These are phyloP conservation scores for Xerocomellus chrysenteron DNA, from an alignment of 768 basidiomycete species.

Conservation along the genomic window DNA sequence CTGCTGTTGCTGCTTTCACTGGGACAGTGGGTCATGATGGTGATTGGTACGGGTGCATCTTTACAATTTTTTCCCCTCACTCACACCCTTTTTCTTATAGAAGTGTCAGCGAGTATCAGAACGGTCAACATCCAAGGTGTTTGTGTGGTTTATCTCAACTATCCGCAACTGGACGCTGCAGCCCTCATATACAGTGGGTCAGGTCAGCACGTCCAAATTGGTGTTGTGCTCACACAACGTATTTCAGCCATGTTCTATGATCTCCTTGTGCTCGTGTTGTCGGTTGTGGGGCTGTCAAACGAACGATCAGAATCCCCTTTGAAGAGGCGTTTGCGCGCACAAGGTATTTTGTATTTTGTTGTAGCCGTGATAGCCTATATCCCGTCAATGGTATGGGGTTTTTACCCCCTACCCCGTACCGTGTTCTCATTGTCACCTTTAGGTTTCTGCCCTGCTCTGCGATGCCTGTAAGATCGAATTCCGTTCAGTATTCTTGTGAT, in stretches of 20 bases:
- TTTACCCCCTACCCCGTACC: neutral
- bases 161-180: neutral
- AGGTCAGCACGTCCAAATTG: neutral
- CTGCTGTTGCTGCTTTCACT: conserved; percentile 14
- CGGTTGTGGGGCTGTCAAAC: conserved; percentile 13
- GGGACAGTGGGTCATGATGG: conserved; percentile 21
- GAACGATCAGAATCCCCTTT: conserved; percentile 11
- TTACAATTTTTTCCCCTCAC: neutral
- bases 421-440: neutral
- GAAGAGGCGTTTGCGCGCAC: conserved; percentile 13
- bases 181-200: conserved; percentile 17
- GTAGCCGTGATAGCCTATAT: conserved; percentile 16
- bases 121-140: neutral
- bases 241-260: conserved; percentile 17
- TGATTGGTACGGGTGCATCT: conserved; percentile 1
- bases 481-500: neutral
- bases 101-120: neutral
- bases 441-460: conserved; percentile 9
- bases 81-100: conserved; percentile 1
- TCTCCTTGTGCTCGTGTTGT: conserved; percentile 20
- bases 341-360: conserved; percentile 19
- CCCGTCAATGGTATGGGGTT: conserved; percentile 2
- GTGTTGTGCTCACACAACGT: neutral
- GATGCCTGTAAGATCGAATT: conserved; percentile 2
- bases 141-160: neutral